Evolutionary conservation across 371 early-diverging fungal genomes (phyloP).

Genomic region (Mucor plumbeus): DNA sequence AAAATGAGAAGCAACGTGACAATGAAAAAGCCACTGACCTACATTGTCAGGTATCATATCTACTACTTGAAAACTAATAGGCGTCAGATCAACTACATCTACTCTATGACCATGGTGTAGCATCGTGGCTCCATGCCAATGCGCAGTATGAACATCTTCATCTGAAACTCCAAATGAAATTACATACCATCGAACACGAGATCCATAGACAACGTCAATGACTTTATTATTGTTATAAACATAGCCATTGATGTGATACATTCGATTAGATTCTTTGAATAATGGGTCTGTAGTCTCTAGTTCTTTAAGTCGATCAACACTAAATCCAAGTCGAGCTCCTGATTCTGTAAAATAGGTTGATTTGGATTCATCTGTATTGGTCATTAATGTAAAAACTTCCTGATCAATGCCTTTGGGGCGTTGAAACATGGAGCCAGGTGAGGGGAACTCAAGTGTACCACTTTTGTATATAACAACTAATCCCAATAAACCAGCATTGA

Average conservation of each 20-base stretch:
- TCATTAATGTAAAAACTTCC: conserved; percentile 53
- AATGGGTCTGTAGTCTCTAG: conserved; percentile 21
- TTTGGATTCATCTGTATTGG: conserved; percentile 48
- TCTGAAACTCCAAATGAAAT: conserved; percentile 45
- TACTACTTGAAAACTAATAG: conserved; percentile 46
- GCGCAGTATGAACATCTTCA: conserved; percentile 57
- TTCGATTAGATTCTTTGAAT: conserved; percentile 52
- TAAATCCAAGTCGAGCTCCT: conserved; percentile 32
- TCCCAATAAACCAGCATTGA: conserved; percentile 55
- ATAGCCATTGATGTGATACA: conserved; percentile 60
- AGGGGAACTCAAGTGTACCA: conserved; percentile 35
- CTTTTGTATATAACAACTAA: conserved; percentile 51
- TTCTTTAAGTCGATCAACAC: conserved; percentile 10
- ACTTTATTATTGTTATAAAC: conserved; percentile 53
- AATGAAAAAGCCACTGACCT: conserved; percentile 61
- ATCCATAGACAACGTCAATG: conserved; percentile 41
- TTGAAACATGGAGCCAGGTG: conserved; percentile 39
- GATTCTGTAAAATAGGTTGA: conserved; percentile 48
- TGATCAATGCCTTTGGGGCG: conserved; percentile 38
- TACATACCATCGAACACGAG: conserved; percentile 56
- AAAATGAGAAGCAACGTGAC: conserved; percentile 56
- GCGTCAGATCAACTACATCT: conserved; percentile 54
- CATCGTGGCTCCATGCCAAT: conserved; percentile 59
- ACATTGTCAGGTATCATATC: conserved; percentile 61
- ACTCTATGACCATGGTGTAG: conserved; percentile 50